Conservation (phyloP, 192 early-diverging fungal species). For the Gaertneriomyces sp. region DNA sequence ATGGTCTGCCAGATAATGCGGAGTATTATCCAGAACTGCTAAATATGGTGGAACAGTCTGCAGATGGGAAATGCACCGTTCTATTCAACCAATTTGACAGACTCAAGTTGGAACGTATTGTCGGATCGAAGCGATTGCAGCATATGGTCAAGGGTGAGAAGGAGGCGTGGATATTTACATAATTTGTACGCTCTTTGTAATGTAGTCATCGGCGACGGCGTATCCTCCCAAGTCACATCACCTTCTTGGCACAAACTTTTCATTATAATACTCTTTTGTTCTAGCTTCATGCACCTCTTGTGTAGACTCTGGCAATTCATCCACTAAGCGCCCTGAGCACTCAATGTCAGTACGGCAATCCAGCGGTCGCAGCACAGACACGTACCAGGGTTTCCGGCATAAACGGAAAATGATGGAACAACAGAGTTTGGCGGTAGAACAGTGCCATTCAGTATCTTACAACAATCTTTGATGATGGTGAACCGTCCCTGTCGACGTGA, state of each 20-base stretch:
- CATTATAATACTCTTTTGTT: constrained; percentile 42
- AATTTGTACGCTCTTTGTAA: not conserved
- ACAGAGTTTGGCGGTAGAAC: constrained; percentile 90
- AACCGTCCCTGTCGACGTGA: constrained; percentile 70
- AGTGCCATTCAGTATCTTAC: constrained; percentile 81
- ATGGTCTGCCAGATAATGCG: constrained; percentile 80
- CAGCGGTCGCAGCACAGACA: not conserved
- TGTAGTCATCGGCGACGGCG: no score
- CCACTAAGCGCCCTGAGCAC: constrained; percentile 53
- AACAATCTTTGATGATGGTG: constrained; percentile 94
- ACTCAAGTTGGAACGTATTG: constrained; percentile 83
- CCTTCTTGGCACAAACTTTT: constrained; percentile 16
- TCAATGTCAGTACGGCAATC: not conserved
- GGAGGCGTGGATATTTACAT: constrained; percentile 52
- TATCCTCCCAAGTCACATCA: no score
- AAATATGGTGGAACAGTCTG: constrained; percentile 63
- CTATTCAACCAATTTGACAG: constrained; percentile 69
- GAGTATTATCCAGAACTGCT: constrained; percentile 87
- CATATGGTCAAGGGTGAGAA: constrained; percentile 58
- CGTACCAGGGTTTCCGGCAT: constrained; percentile 75
- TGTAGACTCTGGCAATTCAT: constrained; percentile 84
- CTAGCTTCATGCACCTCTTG: constrained; percentile 72
- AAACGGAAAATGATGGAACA: constrained; percentile 88
- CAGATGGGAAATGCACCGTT: constrained; percentile 41
- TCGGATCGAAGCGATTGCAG: constrained; percentile 69